These are phyloP conservation scores for Fusarium tanahbumbuense DNA, from an alignment of 2,329 filamentous ascomycete species.

Conservation along the genomic window DNA sequence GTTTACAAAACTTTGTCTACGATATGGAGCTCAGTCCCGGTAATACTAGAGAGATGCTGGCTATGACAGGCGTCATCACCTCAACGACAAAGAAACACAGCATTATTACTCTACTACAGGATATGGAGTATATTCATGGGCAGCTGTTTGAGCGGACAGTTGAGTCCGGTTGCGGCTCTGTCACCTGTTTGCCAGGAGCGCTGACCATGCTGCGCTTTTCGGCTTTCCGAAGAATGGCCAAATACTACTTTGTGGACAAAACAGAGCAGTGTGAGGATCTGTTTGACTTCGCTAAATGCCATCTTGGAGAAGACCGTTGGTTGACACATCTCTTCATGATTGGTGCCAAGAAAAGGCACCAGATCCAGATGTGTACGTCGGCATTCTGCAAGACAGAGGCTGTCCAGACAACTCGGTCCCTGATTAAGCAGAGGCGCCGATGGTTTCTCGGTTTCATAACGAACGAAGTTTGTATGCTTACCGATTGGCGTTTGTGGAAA, in stretches of 20 bases:
- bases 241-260: conserved; percentile 98
- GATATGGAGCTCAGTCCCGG: conserved; percentile 98
- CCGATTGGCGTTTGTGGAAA: conserved; percentile 90
- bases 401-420: conserved; percentile 84
- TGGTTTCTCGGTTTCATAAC: conserved; percentile 99
- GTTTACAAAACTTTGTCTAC: conserved; percentile 97
- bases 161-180: conserved; percentile 91
- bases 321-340: conserved; percentile 99
- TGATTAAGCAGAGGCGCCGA: conserved; percentile 92
- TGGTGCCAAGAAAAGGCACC: conserved; percentile 89
- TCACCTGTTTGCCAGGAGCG: conserved; percentile 95
- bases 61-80: conserved; percentile 97
- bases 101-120: conserved; percentile 90
- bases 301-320: conserved; percentile 96
- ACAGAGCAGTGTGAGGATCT: conserved; percentile 94
- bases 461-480: conserved; percentile 98
- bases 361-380: conserved; percentile 97
- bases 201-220: conserved; percentile 95
- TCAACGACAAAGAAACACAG: conserved; percentile 90
- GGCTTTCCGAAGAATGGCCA: conserved; percentile 95
- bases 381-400: conserved; percentile 99
- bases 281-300: conserved; percentile 96
- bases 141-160: conserved; percentile 96
- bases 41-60: conserved; percentile 91
- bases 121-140: conserved; percentile 98